phyloP scores from a whole-genome alignment of 257 asterid genomes.

The Solanum ossicruentum region DNA sequence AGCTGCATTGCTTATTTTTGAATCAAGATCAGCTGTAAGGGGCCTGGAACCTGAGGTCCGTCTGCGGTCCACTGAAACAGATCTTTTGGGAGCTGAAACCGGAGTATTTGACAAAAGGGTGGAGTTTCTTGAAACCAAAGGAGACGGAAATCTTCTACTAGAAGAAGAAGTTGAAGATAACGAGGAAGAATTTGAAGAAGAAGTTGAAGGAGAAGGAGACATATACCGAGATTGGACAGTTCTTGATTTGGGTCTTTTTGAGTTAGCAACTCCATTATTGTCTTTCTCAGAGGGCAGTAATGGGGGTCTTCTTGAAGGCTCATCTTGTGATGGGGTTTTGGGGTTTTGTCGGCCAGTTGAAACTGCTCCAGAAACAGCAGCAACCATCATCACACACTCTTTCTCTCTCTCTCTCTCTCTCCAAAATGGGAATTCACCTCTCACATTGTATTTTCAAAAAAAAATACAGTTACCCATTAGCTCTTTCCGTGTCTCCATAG shows the following conservation, averaged over 20 bases:
- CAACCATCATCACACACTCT: constrained; percentile 54
- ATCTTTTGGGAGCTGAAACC: constrained; percentile 51
- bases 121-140: constrained; percentile 49
- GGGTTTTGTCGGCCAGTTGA: constrained; percentile 60
- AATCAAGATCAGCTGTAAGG: constrained; percentile 49
- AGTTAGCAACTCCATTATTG: constrained; percentile 39
- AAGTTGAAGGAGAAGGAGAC: constrained; percentile 81
- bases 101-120: constrained; percentile 30
- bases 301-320: constrained; percentile 50
- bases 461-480: constrained; percentile 24
- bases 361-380: constrained; percentile 56
- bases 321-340: constrained; percentile 24
- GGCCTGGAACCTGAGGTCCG: constrained; percentile 44
- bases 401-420: background rate
- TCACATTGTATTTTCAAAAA: constrained; percentile 39
- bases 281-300: constrained; percentile 81
- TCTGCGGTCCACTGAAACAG: constrained; percentile 76
- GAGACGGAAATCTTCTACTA: constrained; percentile 72
- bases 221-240: constrained; percentile 70
- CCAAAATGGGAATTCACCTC: constrained; percentile 14
- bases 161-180: constrained; percentile 51
- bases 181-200: constrained; percentile 68
- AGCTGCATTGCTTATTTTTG: constrained; percentile 25
- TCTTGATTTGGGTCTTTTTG: constrained; percentile 64
- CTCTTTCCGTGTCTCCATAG: constrained; percentile 17